Evolutionary conservation across 2,329 filamentous ascomycete genomes (phyloP), one percentile per base, ranked within the genome.

Genomic region (Penicillium sp.): DNA sequence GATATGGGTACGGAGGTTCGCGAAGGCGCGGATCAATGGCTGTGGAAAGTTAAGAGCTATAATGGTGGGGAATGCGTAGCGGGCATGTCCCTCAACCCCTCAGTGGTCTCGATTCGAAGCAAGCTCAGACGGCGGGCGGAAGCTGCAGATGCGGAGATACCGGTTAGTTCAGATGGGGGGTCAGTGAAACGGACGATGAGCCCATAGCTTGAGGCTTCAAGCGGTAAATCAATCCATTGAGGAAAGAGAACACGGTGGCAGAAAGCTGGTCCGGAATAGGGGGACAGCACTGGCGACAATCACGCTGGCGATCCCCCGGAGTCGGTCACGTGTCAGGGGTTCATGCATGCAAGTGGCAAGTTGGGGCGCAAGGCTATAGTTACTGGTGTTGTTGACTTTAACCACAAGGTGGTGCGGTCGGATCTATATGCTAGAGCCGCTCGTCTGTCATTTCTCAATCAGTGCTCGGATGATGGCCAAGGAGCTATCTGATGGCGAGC

Each of bases 181-280:
- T 43, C 9, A 46, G 17, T 43, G 17, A 26, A 32, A 44, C 36
- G 13, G 17, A 36, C 37, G 34, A 34, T 26, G 41, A 46, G 17
- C 27, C 27, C 34, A 45, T 47, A 40, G 6, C 32, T 27, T 34
- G 12, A 46, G 9, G 15, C 15, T 47, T 12, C 13, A n/a, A 29
- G 21, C 30, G 24, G 32, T 18, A 10, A 40, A 33, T 46, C 32
- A 49, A 21, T 21, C 47, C 52, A 60, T 56, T n/a, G 9, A 20
- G 43, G 48, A 63, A 54, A 42, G 12, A 59, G 53, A 60, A 56
- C 60, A 65, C 55, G 60, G 62, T 64, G 61, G 60, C 60, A 55
- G 53, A 49, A 62, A 49, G 46, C 43, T 46, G 20, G 15, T 42
- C 30, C 33, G 49, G 45, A 61, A 60, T 54, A 58, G 60, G 59